Evolutionary conservation across 2,329 filamentous ascomycete species (phyloP), one percentile per base, ranked within the genome.

Genomic region (Colletotrichum aenigma): DNA sequence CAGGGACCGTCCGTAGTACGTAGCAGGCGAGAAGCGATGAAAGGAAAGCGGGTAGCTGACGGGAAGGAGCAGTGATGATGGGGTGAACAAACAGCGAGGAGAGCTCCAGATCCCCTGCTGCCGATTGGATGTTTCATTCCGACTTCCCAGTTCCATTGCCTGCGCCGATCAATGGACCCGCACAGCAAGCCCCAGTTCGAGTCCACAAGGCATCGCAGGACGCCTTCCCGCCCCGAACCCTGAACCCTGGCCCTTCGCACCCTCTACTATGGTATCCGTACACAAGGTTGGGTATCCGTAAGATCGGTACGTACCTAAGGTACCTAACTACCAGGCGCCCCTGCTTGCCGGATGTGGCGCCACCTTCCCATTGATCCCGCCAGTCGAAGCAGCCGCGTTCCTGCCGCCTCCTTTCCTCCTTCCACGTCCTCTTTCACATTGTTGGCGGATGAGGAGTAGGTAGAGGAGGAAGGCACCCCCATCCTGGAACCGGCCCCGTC

Each of bases 111-210:
- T 64, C 38, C 26, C 26, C 16, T 24, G 30, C 26, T 56, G 64
- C 38, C 55, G 70, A 75, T 75, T 73, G 73, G 73, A 7, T 24
- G 56, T 67, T 73, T 67, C n/a, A 32, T 55, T 55, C 69, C 72
- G 62, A 67, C 70, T 26, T 38, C 26, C 58, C 58, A 61, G 58
- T 7, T n/a, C 43, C 10, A 12, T 34, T 56, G 72, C 71, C 32
- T 52, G 72, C 43, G 70, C 65, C 55, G 73, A 75, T 75, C 43
- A n/a, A 52, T n/a, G n/a, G 43, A 52, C n/a, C 43, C 73, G 55
- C 55, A 43, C 30, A 72, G 7, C 38, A 18, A 48, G 68, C 28
- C n/a, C 7, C 10, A 13, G 13, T 26, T 71, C 72, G 62, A 72
- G 68, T 66, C 62, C 62, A 66, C 30, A 36, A 21, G 43, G 26